Conservation (phyloP, 164 flowering plant species). For the Aristolochia californica region DNA sequence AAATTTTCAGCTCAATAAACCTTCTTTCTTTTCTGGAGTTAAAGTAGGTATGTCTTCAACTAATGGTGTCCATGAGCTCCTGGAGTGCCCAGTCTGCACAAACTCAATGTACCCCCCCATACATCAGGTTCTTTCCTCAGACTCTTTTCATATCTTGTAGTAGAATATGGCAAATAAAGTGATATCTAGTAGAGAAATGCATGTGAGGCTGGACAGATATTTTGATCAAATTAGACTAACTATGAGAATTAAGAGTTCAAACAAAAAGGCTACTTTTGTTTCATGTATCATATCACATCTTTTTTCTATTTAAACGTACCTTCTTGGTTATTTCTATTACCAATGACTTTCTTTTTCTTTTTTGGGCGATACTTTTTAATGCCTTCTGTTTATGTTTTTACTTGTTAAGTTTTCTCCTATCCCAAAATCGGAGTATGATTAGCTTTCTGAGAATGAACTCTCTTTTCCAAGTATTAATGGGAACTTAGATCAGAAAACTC, state of each 20-base stretch:
- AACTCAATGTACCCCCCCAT: constrained; percentile 72
- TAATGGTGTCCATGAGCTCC: constrained; percentile 49
- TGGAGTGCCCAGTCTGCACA: constrained; percentile 63
- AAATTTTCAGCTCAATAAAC: constrained; percentile 12
- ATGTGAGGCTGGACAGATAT: not conserved
- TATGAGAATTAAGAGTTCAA: not conserved
- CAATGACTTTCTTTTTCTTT: too few relatives aligned
- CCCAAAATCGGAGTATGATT: too few relatives aligned
- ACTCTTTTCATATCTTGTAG: not conserved
- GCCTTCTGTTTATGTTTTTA: too few relatives aligned
- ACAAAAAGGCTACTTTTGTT: not conserved
- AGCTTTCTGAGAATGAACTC: too few relatives aligned
- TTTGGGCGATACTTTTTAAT: too few relatives aligned
- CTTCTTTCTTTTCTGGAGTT: constrained; percentile 3
- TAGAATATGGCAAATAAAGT: not conserved
- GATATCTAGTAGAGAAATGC: too few relatives aligned
- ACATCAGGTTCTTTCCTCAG: constrained; percentile 36
- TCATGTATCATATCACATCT: not conserved
- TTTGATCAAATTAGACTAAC: not conserved
- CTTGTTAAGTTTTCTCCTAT: too few relatives aligned
- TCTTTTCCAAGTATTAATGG: not conserved
- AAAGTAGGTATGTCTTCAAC: constrained; percentile 27
- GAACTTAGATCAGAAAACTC: not conserved
- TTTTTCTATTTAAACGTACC: not conserved
- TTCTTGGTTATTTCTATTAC: too few relatives aligned